Evolutionary conservation across 768 basidiomycete species (phyloP).

Genomic region (Fomitopsis pulvina): DNA sequence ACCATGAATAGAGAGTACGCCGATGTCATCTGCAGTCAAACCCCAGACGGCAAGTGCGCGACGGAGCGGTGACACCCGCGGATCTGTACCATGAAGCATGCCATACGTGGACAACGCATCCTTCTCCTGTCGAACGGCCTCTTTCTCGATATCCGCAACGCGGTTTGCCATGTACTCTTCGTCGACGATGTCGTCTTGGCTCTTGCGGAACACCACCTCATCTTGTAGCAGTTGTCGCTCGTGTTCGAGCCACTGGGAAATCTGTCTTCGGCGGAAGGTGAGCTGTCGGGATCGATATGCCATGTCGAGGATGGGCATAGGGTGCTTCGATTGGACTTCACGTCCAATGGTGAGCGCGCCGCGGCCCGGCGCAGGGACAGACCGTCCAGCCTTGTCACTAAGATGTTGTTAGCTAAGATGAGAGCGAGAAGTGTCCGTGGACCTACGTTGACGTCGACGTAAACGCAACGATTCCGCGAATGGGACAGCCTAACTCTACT

Average conservation of each 20-base stretch:
- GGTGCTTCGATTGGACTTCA: slow-evolving; percentile 72
- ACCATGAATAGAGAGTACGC: slow-evolving; percentile 83
- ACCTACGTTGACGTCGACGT: slow-evolving; percentile 93
- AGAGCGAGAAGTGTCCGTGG: too few relatives aligned
- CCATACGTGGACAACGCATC: slow-evolving; percentile 92
- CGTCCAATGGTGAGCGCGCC: slow-evolving; percentile 88
- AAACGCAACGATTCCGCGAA: slow-evolving; percentile 91
- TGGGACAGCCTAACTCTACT: slow-evolving; percentile 86
- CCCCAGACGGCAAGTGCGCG: slow-evolving; percentile 98
- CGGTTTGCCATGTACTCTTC: slow-evolving; percentile 71
- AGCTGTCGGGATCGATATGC: slow-evolving; percentile 92
- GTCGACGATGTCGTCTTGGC: slow-evolving; percentile 42
- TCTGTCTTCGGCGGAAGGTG: slow-evolving; percentile 90
- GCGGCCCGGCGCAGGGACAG: slow-evolving; percentile 93
- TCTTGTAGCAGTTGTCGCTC: slow-evolving; percentile 81
- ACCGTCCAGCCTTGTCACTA: slow-evolving; percentile 98
- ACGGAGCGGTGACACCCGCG: slow-evolving; percentile 83
- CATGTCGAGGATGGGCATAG: slow-evolving; percentile 75
- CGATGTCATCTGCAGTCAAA: slow-evolving; percentile 87
- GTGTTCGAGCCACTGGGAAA: slow-evolving; percentile 89
- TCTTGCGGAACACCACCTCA: slow-evolving; percentile 61
- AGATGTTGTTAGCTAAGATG: slow-evolving; percentile 9
- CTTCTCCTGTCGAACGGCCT: slow-evolving; percentile 88
- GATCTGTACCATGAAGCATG: slow-evolving; percentile 87
- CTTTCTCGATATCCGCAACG: slow-evolving; percentile 80